Evolutionary conservation across 1,284 basidiomycete genomes (phyloP).

Genomic region (Ganoderma boninense): DNA sequence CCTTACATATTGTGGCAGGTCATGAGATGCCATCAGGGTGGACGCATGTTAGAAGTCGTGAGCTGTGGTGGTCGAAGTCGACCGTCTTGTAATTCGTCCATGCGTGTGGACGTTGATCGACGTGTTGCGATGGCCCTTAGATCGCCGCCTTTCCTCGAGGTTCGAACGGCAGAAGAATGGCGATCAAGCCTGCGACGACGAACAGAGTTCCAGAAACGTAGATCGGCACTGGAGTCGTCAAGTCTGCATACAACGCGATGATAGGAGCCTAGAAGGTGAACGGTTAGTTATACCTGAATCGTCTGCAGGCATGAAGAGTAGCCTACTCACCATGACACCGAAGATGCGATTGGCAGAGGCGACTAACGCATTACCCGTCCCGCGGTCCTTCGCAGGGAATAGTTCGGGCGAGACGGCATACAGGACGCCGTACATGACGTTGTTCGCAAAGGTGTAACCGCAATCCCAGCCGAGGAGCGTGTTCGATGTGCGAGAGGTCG

Average conservation of each 20-base stretch:
- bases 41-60: not conserved
- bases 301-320: not conserved
- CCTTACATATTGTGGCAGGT: not conserved
- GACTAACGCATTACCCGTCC: slow-evolving; percentile 75
- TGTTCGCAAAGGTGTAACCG: slow-evolving; percentile 68
- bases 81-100: not conserved
- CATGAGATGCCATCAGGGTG: not conserved
- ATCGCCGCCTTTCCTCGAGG: slow-evolving; percentile 73
- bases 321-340: slow-evolving; percentile 63
- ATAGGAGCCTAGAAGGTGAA: slow-evolving; percentile 60
- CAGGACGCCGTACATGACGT: slow-evolving; percentile 79
- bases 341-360: slow-evolving; percentile 69
- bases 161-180: slow-evolving; percentile 76
- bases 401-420: slow-evolving; percentile 75
- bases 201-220: slow-evolving; percentile 76
- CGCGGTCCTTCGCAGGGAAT: slow-evolving; percentile 76
- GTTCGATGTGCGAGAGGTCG: slow-evolving; percentile 68
- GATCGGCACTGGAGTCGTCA: slow-evolving; percentile 72
- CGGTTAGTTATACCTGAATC: not conserved
- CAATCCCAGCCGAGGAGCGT: slow-evolving; percentile 80
- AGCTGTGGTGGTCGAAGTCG: not conserved
- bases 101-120: not conserved
- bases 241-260: slow-evolving; percentile 68
- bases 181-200: slow-evolving; percentile 65
- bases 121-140: slow-evolving; percentile 33